phyloP scores from a whole-genome alignment of 495 filamentous ascomycete species.

The Annulohypoxylon maeteangense region DNA sequence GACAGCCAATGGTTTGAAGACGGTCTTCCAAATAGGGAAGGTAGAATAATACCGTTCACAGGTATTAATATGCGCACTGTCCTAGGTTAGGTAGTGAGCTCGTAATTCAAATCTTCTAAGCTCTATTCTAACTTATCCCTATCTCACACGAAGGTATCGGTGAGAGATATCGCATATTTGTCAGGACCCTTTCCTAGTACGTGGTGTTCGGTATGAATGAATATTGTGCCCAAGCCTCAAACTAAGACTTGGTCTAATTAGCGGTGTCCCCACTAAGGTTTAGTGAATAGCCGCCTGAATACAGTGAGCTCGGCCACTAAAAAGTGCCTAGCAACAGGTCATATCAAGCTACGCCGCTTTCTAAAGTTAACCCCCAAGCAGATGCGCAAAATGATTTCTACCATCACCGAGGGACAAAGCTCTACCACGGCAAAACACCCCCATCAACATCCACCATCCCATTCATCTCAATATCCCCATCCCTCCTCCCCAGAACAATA shows the following conservation, averaged over 20 bases:
- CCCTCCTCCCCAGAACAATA: conserved; percentile 5
- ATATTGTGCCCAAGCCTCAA: neutral
- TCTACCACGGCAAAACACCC: conserved; percentile 4
- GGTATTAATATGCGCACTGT: neutral
- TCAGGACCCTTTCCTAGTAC: no score
- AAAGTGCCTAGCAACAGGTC: neutral
- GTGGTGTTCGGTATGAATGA: neutral
- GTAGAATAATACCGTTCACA: neutral
- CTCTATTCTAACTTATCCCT: no score
- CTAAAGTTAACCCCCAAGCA: neutral
- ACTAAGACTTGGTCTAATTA: neutral
- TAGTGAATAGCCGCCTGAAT: neutral
- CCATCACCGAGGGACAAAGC: neutral
- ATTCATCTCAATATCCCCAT: conserved; percentile 17
- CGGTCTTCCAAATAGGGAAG: neutral
- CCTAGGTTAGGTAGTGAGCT: no score
- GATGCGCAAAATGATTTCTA: no score
- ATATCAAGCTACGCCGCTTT: neutral
- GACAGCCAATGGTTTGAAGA: neutral
- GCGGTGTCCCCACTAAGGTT: neutral
- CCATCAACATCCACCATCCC: conserved; percentile 15
- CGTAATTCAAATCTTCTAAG: no score
- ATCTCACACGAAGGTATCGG: no score
- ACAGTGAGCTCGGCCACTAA: neutral
- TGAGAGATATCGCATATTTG: no score